Conservation (phyloP, 2,329 filamentous ascomycete genomes). For the Aulographum hederae region DNA sequence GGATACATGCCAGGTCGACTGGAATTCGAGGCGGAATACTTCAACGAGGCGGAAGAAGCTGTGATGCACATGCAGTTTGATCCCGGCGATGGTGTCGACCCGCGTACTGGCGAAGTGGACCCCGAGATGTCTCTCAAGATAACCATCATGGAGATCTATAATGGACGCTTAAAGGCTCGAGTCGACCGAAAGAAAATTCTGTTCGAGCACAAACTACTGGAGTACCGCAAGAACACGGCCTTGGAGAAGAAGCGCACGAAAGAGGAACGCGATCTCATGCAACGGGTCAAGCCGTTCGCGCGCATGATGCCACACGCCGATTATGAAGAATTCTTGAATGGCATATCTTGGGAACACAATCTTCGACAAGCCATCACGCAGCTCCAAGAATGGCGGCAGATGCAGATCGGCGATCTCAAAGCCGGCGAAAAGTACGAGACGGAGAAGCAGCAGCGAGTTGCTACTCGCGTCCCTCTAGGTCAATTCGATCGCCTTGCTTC, state of each 20-base stretch:
- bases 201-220: constrained; percentile 83
- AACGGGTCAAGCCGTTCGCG: constrained; percentile 89
- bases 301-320: constrained; percentile 92
- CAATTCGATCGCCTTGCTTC: constrained; percentile 74
- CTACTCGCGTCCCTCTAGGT: constrained; percentile 48
- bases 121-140: constrained; percentile 96
- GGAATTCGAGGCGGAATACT: constrained; percentile 94
- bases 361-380: constrained; percentile 76
- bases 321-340: constrained; percentile 71
- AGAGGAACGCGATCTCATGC: constrained; percentile 77
- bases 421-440: constrained; percentile 83
- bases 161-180: constrained; percentile 71
- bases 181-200: constrained; percentile 93
- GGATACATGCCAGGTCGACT: constrained; percentile 96
- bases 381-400: constrained; percentile 80
- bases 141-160: constrained; percentile 97
- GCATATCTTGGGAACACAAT: constrained; percentile 79
- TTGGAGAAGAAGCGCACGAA: constrained; percentile 90
- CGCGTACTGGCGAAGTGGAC: constrained; percentile 66
- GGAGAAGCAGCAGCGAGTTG: constrained; percentile 63
- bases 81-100: constrained; percentile 81
- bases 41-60: constrained; percentile 94
- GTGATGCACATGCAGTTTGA: constrained; percentile 98
- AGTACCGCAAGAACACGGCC: constrained; percentile 82
- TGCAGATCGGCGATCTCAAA: constrained; percentile 68